Percentiles rank a stretch among this genome's conserved stretches.
These are phyloP conservation scores for Aegle marmelos DNA, from an alignment of 345 rosid genomes.

Conservation along the genomic window DNA sequence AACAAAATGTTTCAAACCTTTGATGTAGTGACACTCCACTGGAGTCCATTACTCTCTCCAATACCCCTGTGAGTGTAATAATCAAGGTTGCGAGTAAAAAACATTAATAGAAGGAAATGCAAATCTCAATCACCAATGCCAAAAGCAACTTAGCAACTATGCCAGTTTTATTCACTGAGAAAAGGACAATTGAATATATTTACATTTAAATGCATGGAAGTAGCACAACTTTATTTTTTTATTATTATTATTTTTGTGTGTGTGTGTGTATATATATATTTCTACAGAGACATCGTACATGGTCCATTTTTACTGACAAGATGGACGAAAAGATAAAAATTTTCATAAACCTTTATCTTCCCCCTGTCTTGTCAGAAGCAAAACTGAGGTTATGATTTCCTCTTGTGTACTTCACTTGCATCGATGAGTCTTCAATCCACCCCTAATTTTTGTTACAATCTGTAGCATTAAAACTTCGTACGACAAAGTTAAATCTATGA, in stretches of 20 bases:
- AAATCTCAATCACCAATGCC: background rate
- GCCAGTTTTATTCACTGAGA: background rate
- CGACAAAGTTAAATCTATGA: background rate
- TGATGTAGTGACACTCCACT: background rate
- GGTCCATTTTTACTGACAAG: background rate
- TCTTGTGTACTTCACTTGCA: background rate
- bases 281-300: background rate
- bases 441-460: background rate
- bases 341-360: background rate
- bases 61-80: background rate
- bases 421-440: background rate
- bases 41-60: background rate
- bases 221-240: background rate
- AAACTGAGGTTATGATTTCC: background rate
- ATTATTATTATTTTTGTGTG: too few species aligned
- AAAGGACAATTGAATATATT: background rate
- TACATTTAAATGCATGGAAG: background rate
- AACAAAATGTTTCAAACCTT: conserved; percentile 1
- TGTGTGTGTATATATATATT: background rate
- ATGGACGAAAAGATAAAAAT: background rate
- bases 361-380: background rate
- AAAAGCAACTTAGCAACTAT: background rate
- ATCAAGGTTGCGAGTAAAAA: background rate
- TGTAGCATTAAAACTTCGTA: background rate
- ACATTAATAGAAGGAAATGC: background rate